Conservation (phyloP, 2,329 filamentous ascomycete species). For the Bipolaris cookei region DNA sequence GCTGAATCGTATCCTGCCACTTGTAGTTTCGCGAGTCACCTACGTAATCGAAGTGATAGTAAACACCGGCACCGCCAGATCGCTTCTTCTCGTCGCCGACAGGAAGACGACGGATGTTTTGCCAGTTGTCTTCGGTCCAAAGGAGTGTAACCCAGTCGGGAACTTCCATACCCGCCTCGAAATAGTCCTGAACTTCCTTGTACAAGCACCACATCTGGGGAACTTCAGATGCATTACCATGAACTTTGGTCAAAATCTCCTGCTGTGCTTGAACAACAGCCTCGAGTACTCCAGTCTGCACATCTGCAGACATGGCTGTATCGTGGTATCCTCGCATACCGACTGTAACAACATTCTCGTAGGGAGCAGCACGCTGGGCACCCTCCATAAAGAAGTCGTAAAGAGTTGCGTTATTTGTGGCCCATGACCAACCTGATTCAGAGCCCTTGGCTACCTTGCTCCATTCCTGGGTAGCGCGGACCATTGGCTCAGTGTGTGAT, state of each 20-base stretch:
- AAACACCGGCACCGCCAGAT: constrained; percentile 68
- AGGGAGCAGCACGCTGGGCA: constrained; percentile 67
- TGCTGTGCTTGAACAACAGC: constrained; percentile 67
- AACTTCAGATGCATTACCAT: constrained; percentile 60
- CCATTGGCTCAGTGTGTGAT: constrained; percentile 76
- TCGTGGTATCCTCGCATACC: constrained; percentile 75
- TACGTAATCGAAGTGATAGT: constrained; percentile 70
- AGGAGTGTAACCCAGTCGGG: constrained; percentile 71
- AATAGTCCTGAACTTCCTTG: constrained; percentile 75
- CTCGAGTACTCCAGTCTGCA: constrained; percentile 65
- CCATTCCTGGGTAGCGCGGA: constrained; percentile 62
- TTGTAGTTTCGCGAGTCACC: constrained; percentile 65
- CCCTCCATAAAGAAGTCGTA: constrained; percentile 72
- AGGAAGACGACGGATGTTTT: constrained; percentile 68
- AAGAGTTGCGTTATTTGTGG: constrained; percentile 71
- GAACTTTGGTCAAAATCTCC: constrained; percentile 62
- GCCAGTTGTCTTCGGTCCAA: constrained; percentile 74
- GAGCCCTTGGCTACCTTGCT: constrained; percentile 57
- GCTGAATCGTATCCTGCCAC: constrained; percentile 68
- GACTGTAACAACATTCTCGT: constrained; percentile 70
- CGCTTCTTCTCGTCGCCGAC: constrained; percentile 65
- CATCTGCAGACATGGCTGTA: constrained; percentile 63
- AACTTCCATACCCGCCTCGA: constrained; percentile 67
- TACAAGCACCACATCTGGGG: constrained; percentile 77
- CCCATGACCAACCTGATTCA: constrained; percentile 67